Base-by-base conservation (phyloP, 2,329 filamentous ascomycete genomes). In the Periconia macrospinosa region DNA sequence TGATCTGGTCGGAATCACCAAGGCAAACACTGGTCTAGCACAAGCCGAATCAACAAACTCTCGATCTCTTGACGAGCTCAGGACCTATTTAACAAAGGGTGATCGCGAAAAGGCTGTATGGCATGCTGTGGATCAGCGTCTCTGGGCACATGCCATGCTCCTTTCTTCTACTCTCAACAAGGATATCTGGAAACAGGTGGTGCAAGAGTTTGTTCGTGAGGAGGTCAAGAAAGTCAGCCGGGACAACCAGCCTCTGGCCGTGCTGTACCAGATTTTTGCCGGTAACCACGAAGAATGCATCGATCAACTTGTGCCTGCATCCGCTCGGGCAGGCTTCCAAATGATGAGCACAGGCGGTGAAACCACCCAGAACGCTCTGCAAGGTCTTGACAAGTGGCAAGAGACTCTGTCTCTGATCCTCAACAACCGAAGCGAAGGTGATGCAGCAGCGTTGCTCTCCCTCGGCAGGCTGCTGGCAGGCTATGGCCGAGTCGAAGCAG, bases 91-190 rank as follows among this genome's bases (percentile, higher is more conserved):
- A 5, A 80, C 96, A 9, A 79, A 84, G 50, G 94, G 95, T 10
- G 88, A 97, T 45, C 85, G 92, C 19, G 92, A 97, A 67, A 91
- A 92, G 62, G 94, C 94, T 6, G 90, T 95, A 0, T 97, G 93
- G 93, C 82, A 89, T 59, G 92, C 94, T 5, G 93, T 92, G 30
- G 94, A 99, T 72, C 92, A 92, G 72, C 86, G 92, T 46, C 79
- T 99, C 2, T 99, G 95, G 95, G 94, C 91, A 2, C 95, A 99
- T 72, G 95, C 94, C 2, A 89, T 99, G 83, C 81, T 99, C 18
- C 88, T 99, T 35, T 89, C 94, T 72, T 96, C 75, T 7, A 94
- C 91, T 1, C 80, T 90, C 45, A 89, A 91, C 19, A 81, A 79
- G 43, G 78, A 81, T 6, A 80, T 95, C 2, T 97, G 95, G 83